Evolutionary conservation across 2,329 filamentous ascomycete genomes (phyloP), one percentile per base, ranked within the genome.

Genomic region (Mycosphaerelloides madeirae): DNA sequence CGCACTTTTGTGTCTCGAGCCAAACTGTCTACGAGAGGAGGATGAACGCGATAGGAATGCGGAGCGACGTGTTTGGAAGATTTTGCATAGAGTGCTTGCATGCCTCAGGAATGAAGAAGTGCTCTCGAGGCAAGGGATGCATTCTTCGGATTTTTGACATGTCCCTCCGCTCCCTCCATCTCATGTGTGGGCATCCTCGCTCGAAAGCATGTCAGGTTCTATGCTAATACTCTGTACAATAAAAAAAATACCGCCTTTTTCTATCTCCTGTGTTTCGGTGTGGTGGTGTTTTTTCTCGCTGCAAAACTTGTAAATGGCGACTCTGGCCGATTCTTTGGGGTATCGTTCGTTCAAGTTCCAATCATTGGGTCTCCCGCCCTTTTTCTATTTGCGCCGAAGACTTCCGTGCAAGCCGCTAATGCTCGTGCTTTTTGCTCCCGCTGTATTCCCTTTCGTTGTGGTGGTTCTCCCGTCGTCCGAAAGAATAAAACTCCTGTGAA

Each of bases 281-380:
- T n/a, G n/a, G n/a, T n/a, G n/a, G n/a, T n/a, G 22, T 9, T 25
- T 25, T 25, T 25, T 5, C 5, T 6, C 9, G 22, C 22, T 6
- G 22, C 5, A 25, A 25, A 6, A 9, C 9, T 5, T 25, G 9
- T 6, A 6, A 25, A 25, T 25, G 22, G 22, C 22, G 22, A 25
- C 41, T 48, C 41, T 19, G 29, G 39, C 41, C 41, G 28, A 36
- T 44, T 25, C 5, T 15, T 38, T 22, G 35, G 45, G 45, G 45
- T 48, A 48, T 48, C 45, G 40, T 20, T 40, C 38, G 16, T 38
- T 32, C 15, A 14, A 32, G 14, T 35, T 19, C 19, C 8, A 12
- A 19, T 35, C 9, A 35, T 35, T 8, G 11, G 33, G 22, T 25
- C 22, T 25, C 9, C 22, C 22, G 22, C 22, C 9, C 22, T 25